Base-by-base conservation (phyloP, 192 early-diverging fungal species). In the Podila horticola region DNA sequence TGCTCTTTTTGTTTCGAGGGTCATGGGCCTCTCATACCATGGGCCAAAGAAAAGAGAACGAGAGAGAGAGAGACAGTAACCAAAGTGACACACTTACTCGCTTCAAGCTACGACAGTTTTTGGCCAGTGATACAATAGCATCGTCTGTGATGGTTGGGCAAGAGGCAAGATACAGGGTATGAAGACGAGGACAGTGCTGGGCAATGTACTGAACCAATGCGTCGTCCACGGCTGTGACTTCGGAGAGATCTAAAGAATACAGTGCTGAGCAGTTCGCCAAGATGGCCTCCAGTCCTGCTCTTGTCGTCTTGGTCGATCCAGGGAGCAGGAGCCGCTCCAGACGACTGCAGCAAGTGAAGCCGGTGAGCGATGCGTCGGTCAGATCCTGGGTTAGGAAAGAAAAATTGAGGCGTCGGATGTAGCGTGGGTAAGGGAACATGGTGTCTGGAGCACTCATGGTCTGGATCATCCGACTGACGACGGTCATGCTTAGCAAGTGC, bases 381-480 rank as follows among this genome's bases (percentile, higher is more conserved):
- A 90, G 61, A 59, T 83, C 67, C 5, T 74, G 84, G 1, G 81
- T 61, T 22, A 90, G 61, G 58, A 81, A 82, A n/a, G 87, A 83
- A 64, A 90, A 83, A 64, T 90, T 90, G 36, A 90, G 84, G 19
- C 89, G 86, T 24, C 88, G 85, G 33, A 90, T 83, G 59, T 89
- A 86, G 9, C 82, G 72, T 19, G 75, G 13, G 62, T 90, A 90
- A 6, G 85, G 86, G 63, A 87, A 87, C 6, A 81, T 45, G 10
- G 79, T 72, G 12, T 62, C 79, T 58, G 63, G 45, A 50, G 20
- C 52, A 24, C 5, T 66, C 66, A 86, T 49, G 38, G 81, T 69
- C 11, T 64, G 13, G 45, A 62, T 65, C 67, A 89, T 71, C 60
- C 63, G 62, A 19, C 60, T 15, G 20, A 64, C 63, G n/a, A 79